A percentile compares a stretch with the other conserved stretches of the same genome.
Conservation (phyloP, 202 grass and related monocot species). For the Setaria viridis region DNA sequence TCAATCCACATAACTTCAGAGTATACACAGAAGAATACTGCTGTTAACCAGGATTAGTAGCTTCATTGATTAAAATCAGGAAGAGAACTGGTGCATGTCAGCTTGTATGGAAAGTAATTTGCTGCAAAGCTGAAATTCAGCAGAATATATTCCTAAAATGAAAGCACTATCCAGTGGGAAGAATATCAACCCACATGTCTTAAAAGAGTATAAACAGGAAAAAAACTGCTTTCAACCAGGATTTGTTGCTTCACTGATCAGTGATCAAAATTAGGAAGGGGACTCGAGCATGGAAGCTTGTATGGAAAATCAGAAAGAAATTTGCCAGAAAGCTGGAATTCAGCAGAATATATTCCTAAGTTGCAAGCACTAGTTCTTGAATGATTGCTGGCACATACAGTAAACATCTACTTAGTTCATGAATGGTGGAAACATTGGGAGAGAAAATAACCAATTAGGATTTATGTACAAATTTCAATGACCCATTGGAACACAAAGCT, state of each 20-base stretch:
- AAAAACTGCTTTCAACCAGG: not conserved
- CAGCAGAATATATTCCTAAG: not conserved
- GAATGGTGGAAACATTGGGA: constrained; percentile 7
- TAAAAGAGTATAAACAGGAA: constrained; percentile 3
- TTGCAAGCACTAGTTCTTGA: not conserved
- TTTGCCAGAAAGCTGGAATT: constrained; percentile 29
- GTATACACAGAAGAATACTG: not conserved
- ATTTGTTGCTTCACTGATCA: not conserved
- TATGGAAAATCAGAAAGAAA: not conserved
- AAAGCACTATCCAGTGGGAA: not conserved
- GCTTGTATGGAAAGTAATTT: constrained; percentile 21
- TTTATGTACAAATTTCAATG: not conserved
- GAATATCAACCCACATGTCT: not conserved
- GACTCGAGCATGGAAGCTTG: not conserved
- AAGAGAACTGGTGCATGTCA: constrained; percentile 1
- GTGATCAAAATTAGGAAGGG: not conserved
- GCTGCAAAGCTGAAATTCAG: constrained; percentile 3
- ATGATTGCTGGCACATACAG: not conserved
- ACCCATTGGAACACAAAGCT: not conserved
- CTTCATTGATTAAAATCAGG: constrained; percentile 1
- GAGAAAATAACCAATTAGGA: not conserved
- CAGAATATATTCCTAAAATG: not conserved
- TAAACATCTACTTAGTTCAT: constrained; percentile 1
- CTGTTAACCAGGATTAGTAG: not conserved
- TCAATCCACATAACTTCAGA: not conserved